Base-by-base conservation (phyloP, 2,329 filamentous ascomycete species). In the Phaeophleospora eucalypticola region DNA sequence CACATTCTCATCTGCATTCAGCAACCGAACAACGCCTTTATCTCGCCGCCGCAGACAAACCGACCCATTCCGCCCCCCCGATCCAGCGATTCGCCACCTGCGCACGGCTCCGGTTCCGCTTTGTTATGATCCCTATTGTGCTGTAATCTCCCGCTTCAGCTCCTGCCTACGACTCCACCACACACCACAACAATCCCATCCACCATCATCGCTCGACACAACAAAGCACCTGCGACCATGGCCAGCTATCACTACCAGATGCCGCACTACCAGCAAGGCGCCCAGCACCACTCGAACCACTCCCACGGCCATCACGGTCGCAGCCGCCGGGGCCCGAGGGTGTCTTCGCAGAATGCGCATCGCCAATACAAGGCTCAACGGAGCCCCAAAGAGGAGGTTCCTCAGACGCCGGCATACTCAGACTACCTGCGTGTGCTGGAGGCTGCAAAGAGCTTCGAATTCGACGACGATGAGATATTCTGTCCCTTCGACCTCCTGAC, bases 401-500 rank as follows among this genome's bases (percentile, higher is more conserved):
- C 83, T 60, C 89, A 95, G 69, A 78, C 84, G n/a, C 82, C 82
- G 16, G 80, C 83, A 41, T 76, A 94, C 50, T 79, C 80, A 51
- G 82, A 83, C 53, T 96, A 95, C 74, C 86, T 91, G 59, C 82
- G 82, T 58, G 84, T 89, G 65, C 95, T 95, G 60, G 90, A 97
- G 73, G 87, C 89, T 55, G 89, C 87, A 49, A 83, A 89, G 49
- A 95, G 90, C 8, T 97, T 97, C 64, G 91, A 97, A 60, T 79
- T 97, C 53, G 91, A 96, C 64, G 91, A 97, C 67, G 91, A 97
- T 68, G 79, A 95, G 72, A 86, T 95, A 70, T 97, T 97, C 71
- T 96, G 90, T 72, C 91, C 91, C 1, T 75, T 76, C 54, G 83
- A 85, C 67, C 80, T 97, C 59, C 76, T 97, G 74, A 95, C 89